phyloP scores from a whole-genome alignment of 768 basidiomycete genomes.

The Trametes cingulata region DNA sequence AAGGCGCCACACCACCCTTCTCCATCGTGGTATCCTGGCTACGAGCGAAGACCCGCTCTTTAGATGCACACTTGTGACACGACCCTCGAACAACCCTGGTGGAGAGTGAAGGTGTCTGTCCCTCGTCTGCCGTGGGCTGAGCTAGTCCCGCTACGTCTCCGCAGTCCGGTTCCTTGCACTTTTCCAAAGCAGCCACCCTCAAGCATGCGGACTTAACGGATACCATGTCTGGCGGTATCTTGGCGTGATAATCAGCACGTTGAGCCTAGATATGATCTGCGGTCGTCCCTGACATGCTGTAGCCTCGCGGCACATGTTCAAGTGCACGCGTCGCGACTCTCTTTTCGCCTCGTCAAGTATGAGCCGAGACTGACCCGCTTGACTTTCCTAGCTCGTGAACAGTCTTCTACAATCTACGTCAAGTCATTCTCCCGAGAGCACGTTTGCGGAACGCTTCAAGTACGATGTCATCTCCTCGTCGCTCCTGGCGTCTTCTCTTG shows the following conservation, averaged over 20 bases:
- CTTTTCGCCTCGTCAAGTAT: background rate
- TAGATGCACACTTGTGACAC: too few species aligned
- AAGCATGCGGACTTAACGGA: background rate
- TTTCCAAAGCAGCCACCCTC: too few species aligned
- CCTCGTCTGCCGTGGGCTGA: background rate
- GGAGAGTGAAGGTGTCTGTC: too few species aligned
- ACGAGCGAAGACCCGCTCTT: too few species aligned
- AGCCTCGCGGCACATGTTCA: background rate
- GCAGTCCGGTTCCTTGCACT: background rate
- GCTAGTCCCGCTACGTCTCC: background rate
- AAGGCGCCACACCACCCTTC: too few species aligned
- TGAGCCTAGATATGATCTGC: background rate
- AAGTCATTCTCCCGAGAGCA: conserved; percentile 29
- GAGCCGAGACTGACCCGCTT: background rate
- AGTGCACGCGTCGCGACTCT: too few species aligned
- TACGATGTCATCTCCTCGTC: conserved; percentile 83
- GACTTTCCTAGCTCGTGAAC: conserved; percentile 8
- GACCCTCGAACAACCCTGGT: too few species aligned
- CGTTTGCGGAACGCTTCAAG: conserved; percentile 79
- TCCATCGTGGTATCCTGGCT: too few species aligned
- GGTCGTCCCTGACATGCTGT: background rate
- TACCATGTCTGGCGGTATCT: background rate
- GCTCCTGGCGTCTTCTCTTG: conserved; percentile 59
- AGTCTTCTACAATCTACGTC: conserved; percentile 13
- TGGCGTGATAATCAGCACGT: background rate